phyloP scores from a whole-genome alignment of 495 filamentous ascomycete species.

The Paragyromitra xinjiangensis region DNA sequence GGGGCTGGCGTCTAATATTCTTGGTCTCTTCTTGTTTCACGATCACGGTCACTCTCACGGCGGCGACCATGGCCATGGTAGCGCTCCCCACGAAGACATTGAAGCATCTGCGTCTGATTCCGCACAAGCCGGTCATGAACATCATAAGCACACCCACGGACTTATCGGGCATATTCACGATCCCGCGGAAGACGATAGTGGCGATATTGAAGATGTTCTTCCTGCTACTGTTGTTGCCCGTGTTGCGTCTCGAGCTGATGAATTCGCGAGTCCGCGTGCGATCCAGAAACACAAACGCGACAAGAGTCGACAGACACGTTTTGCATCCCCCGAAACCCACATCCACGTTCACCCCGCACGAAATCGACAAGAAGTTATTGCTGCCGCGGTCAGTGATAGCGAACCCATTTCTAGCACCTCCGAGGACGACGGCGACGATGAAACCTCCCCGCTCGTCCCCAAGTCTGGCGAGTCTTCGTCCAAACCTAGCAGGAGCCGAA shows the following conservation, averaged over 20 bases:
- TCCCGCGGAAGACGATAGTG: conserved; percentile 56
- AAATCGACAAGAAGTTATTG: conserved; percentile 90
- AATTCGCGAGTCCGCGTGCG: conserved; percentile 8
- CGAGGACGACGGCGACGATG: conserved; percentile 64
- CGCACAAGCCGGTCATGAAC: conserved; percentile 25
- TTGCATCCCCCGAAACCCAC: conserved; percentile 62
- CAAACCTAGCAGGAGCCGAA: conserved; percentile 76
- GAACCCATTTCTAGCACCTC: conserved; percentile 64
- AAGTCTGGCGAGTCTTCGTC: conserved; percentile 56
- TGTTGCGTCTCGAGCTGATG: conserved; percentile 42
- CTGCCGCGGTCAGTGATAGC: conserved; percentile 67
- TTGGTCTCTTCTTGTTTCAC: conserved; percentile 89
- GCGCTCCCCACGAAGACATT: conserved; percentile 52
- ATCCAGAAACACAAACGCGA: conserved; percentile 51
- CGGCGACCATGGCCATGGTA: conserved; percentile 54
- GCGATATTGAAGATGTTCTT: conserved; percentile 60
- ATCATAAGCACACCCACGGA: conserved; percentile 42
- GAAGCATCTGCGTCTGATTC: conserved; percentile 10
- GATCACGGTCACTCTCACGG: conserved; percentile 91
- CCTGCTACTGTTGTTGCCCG: conserved; percentile 61
- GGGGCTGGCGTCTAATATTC: conserved; percentile 86
- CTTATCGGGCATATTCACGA: conserved; percentile 41
- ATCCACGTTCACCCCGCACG: conserved; percentile 88
- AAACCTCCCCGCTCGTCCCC: conserved; percentile 59
- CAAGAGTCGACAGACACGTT: conserved; percentile 57